Base-by-base conservation (phyloP, 257 asterid species). In the Rhazya stricta region DNA sequence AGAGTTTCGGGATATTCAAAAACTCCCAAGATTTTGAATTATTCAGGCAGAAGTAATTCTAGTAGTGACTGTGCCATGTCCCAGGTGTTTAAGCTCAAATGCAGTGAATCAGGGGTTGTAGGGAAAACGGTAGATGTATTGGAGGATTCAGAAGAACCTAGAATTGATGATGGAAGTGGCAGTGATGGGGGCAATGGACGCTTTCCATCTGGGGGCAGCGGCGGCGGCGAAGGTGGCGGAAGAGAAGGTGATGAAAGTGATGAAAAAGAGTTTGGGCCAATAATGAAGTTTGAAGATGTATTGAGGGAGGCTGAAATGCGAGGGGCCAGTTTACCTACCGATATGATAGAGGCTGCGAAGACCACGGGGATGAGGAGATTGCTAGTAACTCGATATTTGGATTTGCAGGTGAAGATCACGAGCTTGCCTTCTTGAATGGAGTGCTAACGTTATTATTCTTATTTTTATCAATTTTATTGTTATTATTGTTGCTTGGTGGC, bases 271-370 rank as follows among this genome's bases (percentile, higher is more conserved):
- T 89, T 90, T 39, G 97, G 97, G 15, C 93, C 96, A 30, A 41
- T 92, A 10, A 78, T 94, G 82, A 94, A 80, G 75, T 92, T 76
- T 71, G 96, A 86, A 12, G 96, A 91, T 69, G 88, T 89, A 69
- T 71, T 90, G 82, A 77, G 61, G 18, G 97, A 89, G 83, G 95
- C 87, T 4, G 90, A 90, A 75, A 85, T 71, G 66, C 83, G 85
- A 51, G 97, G 97, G 53, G 91, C 86, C 67, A 69, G 65, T 81
- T 82, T 94, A 68, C 99, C 99, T 12, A 72, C 71, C 58, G 99
- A 88, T 88, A 88, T 94, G 90, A 77, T 92, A 50, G 96, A 92
- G 85, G 97, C 97, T 29, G 97, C 99, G 9, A 86, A 89, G 78
- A 76, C 89, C 32, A 79, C 78, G 2, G 97, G 97, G 80, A 82